Evolutionary conservation across 2,329 filamentous ascomycete genomes (phyloP), one percentile per base, ranked within the genome.

Genomic region (Cladosporium cucumerinum): DNA sequence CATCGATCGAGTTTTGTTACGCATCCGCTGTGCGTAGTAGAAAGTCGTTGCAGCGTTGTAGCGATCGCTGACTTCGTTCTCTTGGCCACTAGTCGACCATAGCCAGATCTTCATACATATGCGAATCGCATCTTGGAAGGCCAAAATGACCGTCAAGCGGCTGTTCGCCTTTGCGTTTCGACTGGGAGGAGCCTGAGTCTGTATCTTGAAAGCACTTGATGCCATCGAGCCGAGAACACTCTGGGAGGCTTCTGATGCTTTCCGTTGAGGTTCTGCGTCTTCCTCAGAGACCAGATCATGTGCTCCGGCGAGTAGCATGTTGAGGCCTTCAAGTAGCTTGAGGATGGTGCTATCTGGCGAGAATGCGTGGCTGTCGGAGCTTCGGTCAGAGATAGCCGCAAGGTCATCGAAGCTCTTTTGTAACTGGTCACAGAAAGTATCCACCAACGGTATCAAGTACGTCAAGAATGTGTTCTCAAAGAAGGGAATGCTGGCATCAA

Each of bases 41-140:
- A 97, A 96, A 0, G 93, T 97, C 10, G 93, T 91, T 5, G 73
- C 70, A 84, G 84, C 18, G 89, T 72, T 72, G 85, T 83, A 64
- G 0, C 81, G 74, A 73, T 96, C 90, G 63, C 89, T 86, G 25
- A 80, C 78, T 8, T 76, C 77, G 34, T 72, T 71, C 71, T 89
- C 87, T 30, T 81, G 81, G 2, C 85, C 85, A 73, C 89, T 86
- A 6, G 90, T 85, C 16, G 85, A 92, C 94, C 95, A 99, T 0
- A 91, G 91, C 95, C 96, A 99, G 61, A 99, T 97, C 14, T 84
- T 87, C 75, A 96, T 96, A 77, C 93, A 97, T 58, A 96, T 91
- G 26, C 92, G 87, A 65, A 98, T 92, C 1, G 93, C 92, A 75
- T 99, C 96, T 76, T 98, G 94, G 75, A 99, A 97, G 12, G 93